Percentiles rank a stretch among this genome's conserved stretches.
phyloP scores from a whole-genome alignment of 2,329 filamentous ascomycete genomes.

The Fusarium scirpi region DNA sequence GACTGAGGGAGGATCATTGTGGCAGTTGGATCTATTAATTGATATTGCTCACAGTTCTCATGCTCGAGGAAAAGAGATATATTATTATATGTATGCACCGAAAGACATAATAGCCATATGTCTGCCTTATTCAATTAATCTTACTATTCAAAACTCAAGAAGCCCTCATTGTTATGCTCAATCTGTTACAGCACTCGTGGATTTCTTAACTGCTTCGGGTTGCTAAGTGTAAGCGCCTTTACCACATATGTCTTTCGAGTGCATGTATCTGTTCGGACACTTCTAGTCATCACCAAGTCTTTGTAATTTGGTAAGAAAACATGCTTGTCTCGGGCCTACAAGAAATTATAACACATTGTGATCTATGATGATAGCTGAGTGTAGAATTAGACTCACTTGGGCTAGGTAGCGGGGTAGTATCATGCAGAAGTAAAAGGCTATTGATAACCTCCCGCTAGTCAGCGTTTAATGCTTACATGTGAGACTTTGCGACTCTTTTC shows the following conservation, averaged over 20 bases:
- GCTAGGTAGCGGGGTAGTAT: background rate
- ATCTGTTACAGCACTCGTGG: too few species aligned
- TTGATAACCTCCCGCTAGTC: background rate
- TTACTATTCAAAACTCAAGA: background rate
- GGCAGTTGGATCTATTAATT: background rate
- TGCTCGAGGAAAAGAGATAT: background rate
- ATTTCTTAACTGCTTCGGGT: too few species aligned
- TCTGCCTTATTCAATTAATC: background rate
- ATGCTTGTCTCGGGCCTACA: too few species aligned
- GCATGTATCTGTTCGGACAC: too few species aligned
- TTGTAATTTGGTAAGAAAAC: too few species aligned
- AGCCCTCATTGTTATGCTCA: accelerated
- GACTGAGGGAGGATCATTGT: background rate
- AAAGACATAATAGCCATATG: background rate
- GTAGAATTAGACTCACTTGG: background rate
- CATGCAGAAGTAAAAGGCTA: background rate
- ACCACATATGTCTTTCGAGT: too few species aligned
- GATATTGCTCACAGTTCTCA: background rate
- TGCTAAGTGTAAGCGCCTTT: background rate
- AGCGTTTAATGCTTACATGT: background rate
- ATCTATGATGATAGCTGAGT: background rate
- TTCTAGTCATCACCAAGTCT: too few species aligned
- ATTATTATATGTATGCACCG: background rate
- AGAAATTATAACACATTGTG: background rate
- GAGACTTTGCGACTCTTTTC: background rate